A percentile compares a stretch with the other conserved stretches of the same genome.
Evolutionary conservation across 805 yeast genomes (phyloP).

Genomic region (Blastobotrys robertii): DNA sequence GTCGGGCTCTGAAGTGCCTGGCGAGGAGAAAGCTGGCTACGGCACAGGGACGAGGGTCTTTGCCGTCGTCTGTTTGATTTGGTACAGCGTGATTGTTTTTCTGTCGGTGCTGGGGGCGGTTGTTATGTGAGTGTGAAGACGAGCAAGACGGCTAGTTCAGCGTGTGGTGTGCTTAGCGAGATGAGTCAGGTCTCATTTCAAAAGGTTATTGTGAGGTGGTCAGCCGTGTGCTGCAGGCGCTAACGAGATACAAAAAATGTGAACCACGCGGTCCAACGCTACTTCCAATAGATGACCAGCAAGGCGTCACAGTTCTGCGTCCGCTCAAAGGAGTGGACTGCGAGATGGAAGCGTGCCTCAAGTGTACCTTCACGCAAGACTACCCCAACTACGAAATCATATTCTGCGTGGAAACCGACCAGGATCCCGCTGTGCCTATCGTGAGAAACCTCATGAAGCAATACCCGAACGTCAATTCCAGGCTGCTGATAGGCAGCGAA

Average conservation of each 20-base stretch:
- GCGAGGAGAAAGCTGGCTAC: neutral
- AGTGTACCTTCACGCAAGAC: conserved; percentile 55
- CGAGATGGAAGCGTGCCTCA: conserved; percentile 57
- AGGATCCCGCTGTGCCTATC: conserved; percentile 57
- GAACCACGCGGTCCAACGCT: neutral
- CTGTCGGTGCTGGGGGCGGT: conserved; percentile 8
- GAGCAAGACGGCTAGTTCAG: too few species aligned
- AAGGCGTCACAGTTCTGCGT: conserved; percentile 67
- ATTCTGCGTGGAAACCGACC: conserved; percentile 58
- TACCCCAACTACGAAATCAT: conserved; percentile 66
- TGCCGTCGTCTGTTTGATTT: conserved; percentile 7
- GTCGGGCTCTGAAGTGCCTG: too few species aligned
- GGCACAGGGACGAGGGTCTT: neutral
- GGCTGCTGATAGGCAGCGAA: conserved; percentile 42
- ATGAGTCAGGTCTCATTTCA: neutral
- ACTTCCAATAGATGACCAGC: neutral
- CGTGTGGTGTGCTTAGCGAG: too few species aligned
- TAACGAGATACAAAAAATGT: too few species aligned
- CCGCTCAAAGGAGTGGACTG: conserved; percentile 83
- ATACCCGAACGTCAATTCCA: conserved; percentile 50
- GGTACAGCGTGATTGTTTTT: conserved; percentile 9
- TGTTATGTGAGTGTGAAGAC: neutral
- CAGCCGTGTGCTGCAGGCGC: neutral
- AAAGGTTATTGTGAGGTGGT: neutral
- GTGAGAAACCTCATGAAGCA: conserved; percentile 39